Conservation (phyloP, 2,329 filamentous ascomycete genomes). For the Metarhizium guizhouense region DNA sequence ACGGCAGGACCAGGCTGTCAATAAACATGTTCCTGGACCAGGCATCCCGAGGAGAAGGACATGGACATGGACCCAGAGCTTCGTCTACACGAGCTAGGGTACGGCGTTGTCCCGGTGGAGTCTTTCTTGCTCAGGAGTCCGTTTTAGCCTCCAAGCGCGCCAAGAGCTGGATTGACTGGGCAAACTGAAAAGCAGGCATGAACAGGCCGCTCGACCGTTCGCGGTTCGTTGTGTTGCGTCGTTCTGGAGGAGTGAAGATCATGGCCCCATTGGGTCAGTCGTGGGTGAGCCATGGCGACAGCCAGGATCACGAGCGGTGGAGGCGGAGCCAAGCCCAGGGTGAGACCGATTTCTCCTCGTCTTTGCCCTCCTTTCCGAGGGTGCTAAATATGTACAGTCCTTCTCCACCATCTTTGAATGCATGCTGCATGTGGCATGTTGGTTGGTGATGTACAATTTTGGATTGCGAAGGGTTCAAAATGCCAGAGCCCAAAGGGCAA, state of each 20-base stretch:
- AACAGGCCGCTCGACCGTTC: neutral
- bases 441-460: no score
- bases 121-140: neutral
- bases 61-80: neutral
- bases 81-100: conserved; percentile 6
- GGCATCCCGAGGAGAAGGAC: neutral
- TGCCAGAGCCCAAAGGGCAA: no score
- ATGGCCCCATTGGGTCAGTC: neutral
- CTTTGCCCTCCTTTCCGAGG: neutral
- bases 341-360: neutral
- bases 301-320: neutral
- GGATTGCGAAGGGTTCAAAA: no score
- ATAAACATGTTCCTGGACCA: neutral
- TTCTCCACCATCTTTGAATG: no score
- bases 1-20: neutral
- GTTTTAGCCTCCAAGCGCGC: neutral
- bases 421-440: no score
- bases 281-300: neutral
- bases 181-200: neutral
- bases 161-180: neutral
- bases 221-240: neutral
- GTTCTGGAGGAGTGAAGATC: neutral
- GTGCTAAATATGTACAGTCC: no score
- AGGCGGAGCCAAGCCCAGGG: neutral
- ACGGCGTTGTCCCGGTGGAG: neutral